Percentiles rank a stretch among this genome's conserved stretches.
Conservation (phyloP, 441 rosid genomes). For the Gossypium schwendimanii region DNA sequence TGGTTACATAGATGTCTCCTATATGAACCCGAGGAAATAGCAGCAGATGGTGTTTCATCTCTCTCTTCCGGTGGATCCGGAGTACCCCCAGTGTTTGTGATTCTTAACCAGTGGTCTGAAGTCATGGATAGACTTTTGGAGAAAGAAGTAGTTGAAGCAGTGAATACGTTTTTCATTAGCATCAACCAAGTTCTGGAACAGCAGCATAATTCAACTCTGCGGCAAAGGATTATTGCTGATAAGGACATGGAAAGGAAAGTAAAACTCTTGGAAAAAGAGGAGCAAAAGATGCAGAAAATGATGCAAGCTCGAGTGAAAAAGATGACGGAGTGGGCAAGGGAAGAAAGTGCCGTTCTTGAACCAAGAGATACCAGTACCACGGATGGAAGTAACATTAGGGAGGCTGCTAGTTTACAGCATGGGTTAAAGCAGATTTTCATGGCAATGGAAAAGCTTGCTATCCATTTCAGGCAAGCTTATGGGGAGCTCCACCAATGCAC, state of each 20-base stretch:
- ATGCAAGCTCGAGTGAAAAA: constrained; percentile 16
- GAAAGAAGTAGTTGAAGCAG: constrained; percentile 27
- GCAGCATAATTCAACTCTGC: constrained; percentile 24
- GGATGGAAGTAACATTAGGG: not conserved
- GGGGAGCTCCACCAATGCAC: constrained; percentile 23
- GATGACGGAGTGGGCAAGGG: constrained; percentile 14
- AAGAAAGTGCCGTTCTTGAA: constrained; percentile 1
- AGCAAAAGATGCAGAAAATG: constrained; percentile 25
- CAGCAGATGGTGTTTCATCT: constrained; percentile 21
- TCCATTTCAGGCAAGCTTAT: constrained; percentile 25
- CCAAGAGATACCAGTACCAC: not conserved
- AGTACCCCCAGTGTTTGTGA: constrained; percentile 35
- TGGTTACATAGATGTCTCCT: constrained; percentile 41
- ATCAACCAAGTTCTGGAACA: constrained; percentile 24
- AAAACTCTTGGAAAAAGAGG: constrained; percentile 34
- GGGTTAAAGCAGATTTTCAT: constrained; percentile 28
- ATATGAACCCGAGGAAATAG: constrained; percentile 34
- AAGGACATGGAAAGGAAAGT: constrained; percentile 37
- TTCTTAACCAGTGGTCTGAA: constrained; percentile 32
- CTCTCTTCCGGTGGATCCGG: constrained; percentile 21
- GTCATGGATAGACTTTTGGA: constrained; percentile 24
- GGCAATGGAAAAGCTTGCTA: constrained; percentile 36
- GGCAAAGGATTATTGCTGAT: constrained; percentile 24
- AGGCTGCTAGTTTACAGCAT: constrained; percentile 18
- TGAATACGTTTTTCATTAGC: constrained; percentile 16